Percentiles rank a stretch among this genome's conserved stretches.
Conservation (phyloP, 345 rosid genomes). For the Raphanus sativus region DNA sequence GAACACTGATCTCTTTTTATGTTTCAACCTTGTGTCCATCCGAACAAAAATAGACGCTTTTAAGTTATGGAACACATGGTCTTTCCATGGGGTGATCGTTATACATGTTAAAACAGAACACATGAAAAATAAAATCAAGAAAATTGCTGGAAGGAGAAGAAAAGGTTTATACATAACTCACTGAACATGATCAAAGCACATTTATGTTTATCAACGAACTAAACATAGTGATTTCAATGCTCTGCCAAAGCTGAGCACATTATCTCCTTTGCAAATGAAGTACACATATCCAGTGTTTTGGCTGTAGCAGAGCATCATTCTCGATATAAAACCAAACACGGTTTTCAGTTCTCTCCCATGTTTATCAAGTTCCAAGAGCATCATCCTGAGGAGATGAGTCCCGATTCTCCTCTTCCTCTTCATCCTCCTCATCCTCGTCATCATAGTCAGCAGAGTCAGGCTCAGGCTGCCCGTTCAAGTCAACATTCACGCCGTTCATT, state of each 20-base stretch:
- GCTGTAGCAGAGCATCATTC: slow-evolving; percentile 10
- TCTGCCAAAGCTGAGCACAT: not conserved
- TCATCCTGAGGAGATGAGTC: slow-evolving; percentile 69
- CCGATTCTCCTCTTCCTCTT: slow-evolving; percentile 54
- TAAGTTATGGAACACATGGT: slow-evolving; percentile 15
- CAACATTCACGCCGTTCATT: slow-evolving; percentile 74
- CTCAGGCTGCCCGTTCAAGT: slow-evolving; percentile 63
- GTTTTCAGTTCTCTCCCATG: slow-evolving; percentile 6
- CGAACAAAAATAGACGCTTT: not conserved
- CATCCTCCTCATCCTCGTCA: slow-evolving; percentile 68
- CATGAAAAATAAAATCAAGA: not conserved
- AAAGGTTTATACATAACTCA: slow-evolving; percentile 22
- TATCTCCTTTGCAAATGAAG: not conserved
- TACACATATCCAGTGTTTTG: not conserved
- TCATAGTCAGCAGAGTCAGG: slow-evolving; percentile 50
- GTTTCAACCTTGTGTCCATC: not conserved
- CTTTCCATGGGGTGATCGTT: not conserved
- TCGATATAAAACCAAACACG: not conserved
- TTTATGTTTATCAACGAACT: slow-evolving; percentile 27
- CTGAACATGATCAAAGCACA: slow-evolving; percentile 5
- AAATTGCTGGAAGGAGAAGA: slow-evolving; percentile 22
- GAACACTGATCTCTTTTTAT: no score
- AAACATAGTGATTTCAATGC: slow-evolving; percentile 9
- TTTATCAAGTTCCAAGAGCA: slow-evolving; percentile 40
- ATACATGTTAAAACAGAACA: not conserved